Conservation (phyloP, 768 basidiomycete species). For the Obba rivulosa region DNA sequence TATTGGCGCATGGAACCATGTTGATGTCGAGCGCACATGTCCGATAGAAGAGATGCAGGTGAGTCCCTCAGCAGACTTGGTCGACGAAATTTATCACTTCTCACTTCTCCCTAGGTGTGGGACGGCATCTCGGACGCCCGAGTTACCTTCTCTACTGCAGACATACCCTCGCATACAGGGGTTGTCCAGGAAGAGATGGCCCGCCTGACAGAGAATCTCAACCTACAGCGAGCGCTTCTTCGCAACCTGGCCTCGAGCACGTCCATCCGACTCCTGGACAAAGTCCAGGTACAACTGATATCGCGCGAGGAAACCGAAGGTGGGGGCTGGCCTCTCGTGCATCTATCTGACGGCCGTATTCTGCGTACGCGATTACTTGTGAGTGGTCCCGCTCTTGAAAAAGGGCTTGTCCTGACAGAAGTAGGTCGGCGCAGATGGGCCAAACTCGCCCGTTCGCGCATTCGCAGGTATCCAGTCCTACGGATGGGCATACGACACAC, state of each 20-base stretch:
- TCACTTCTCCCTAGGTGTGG: conserved; percentile 61
- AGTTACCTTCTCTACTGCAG: conserved; percentile 61
- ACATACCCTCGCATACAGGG: conserved; percentile 27
- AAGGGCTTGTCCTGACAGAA: neutral
- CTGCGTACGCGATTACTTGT: conserved; percentile 76
- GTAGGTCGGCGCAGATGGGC: conserved; percentile 93
- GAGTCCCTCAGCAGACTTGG: conserved; percentile 8
- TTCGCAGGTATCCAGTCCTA: conserved; percentile 83
- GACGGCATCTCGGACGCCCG: conserved; percentile 83
- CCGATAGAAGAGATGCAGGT: conserved; percentile 86
- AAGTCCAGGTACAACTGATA: conserved; percentile 71
- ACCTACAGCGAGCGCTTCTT: conserved; percentile 83
- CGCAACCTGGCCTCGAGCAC: conserved; percentile 49
- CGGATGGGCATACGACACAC: conserved; percentile 88
- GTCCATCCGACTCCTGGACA: conserved; percentile 62
- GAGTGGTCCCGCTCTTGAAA: conserved; percentile 9
- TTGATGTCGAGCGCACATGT: conserved; percentile 63
- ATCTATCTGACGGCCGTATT: conserved; percentile 60
- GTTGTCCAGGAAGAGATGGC: conserved; percentile 53
- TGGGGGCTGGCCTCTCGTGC: conserved; percentile 78
- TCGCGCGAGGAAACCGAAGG: conserved; percentile 37
- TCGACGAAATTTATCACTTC: neutral
- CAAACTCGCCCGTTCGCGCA: conserved; percentile 86
- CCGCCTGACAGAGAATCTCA: conserved; percentile 85
- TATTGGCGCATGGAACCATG: conserved; percentile 78